Base-by-base conservation (phyloP, 306 rosid species). In the Ormosia emarginata region DNA sequence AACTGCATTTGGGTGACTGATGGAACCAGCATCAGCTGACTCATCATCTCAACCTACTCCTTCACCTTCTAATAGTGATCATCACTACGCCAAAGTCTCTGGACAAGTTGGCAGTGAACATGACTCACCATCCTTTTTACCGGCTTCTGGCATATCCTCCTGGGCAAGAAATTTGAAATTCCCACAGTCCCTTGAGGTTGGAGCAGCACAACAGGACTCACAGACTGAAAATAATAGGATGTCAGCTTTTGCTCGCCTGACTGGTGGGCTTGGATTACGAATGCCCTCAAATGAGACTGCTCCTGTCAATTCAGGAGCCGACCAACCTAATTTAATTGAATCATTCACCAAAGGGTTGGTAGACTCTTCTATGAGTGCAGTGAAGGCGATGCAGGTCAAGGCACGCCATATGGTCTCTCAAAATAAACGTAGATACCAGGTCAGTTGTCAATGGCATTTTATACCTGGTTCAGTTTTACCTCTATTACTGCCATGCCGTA, bases 391-490 rank as follows among this genome's bases (percentile, higher is more conserved):
- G 90, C 98, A 93, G 91, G 95, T 94, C 86, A 95, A 87, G 84
- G 98, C 99, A 50, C 99, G 99, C 24, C 98, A 91, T 81, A 82
- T 93, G 0, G 99, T 93, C 71, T 95, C 98, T 77, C 98, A 91
- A 78, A 95, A 93, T 89, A 91, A 95, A 76, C 85, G 94, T 63
- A 91, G 99, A 93, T 95, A 91, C 89, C 95, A 90, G 97, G 98
- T 93, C 71, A 43, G 59, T 80, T 72, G 77, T 75, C 81, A 57
- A 41, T 24, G 49, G n/a, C 71, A 52, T 66, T 56, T 62, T 58
- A 63, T 8, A 7, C 40, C 17, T 36, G 46, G 67, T 81, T 77
- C 58, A 49, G n/a, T 86, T 77, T 47, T 79, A 32, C 15, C 56
- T 68, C 40, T 73, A 40, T 65, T 59, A 46, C 34, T 63, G 57